phyloP scores from a whole-genome alignment of 345 rosid species.

The Passiflora organensis region DNA sequence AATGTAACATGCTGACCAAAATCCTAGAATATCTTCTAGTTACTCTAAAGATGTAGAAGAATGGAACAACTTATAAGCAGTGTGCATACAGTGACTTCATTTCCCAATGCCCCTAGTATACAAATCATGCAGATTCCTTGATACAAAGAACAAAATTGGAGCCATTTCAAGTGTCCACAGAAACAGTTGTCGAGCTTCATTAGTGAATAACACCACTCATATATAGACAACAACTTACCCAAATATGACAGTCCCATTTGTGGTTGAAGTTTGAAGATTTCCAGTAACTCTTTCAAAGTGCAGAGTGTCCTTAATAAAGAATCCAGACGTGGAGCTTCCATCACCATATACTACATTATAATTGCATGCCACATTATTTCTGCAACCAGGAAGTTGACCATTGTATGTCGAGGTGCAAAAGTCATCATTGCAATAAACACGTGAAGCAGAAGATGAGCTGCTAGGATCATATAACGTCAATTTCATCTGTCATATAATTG shows the following conservation, averaged over 20 bases:
- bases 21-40: too few relatives aligned
- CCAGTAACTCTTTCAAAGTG: slow-evolving; percentile 49
- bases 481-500: slow-evolving; percentile 38
- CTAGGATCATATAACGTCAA: slow-evolving; percentile 49
- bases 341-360: slow-evolving; percentile 73
- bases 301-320: slow-evolving; percentile 56
- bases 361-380: slow-evolving; percentile 37
- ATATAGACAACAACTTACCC: slow-evolving; percentile 44
- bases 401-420: slow-evolving; percentile 48
- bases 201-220: too few relatives aligned
- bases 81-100: background rate
- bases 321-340: slow-evolving; percentile 70
- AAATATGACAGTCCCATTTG: slow-evolving; percentile 50
- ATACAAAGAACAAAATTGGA: background rate
- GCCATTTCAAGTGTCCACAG: too few relatives aligned
- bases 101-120: background rate
- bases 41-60: too few relatives aligned
- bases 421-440: slow-evolving; percentile 47
- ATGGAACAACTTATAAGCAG: too few relatives aligned
- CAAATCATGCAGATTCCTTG: too few relatives aligned
- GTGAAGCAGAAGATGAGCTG: slow-evolving; percentile 38
- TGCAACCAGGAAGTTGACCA: slow-evolving; percentile 47
- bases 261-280: slow-evolving; percentile 37
- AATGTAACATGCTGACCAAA: too few relatives aligned
- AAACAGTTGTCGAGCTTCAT: too few relatives aligned